A percentile compares a stretch with the other conserved stretches of the same genome.
These are phyloP conservation scores for Fusarium napiforme DNA, from an alignment of 2,329 filamentous ascomycete species.

Conservation along the genomic window DNA sequence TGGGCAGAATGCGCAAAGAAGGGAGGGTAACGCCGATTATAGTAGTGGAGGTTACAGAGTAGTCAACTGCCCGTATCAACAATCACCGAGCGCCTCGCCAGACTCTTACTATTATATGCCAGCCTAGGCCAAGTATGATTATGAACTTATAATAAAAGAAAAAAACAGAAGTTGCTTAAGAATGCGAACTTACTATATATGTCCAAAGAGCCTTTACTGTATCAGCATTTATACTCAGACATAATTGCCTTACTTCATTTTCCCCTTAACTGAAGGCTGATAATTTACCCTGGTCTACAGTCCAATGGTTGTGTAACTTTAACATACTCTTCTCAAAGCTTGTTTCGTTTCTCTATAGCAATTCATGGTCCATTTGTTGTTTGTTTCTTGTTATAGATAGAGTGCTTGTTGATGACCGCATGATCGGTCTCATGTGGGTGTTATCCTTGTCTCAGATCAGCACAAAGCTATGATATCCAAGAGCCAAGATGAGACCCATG, in stretches of 20 bases:
- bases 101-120: background rate
- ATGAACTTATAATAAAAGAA: background rate
- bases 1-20: background rate
- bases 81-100: background rate
- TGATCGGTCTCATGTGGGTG: slow-evolving; percentile 20
- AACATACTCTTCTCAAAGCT: background rate
- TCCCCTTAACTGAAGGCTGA: background rate
- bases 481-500: slow-evolving; percentile 18
- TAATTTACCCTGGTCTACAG: background rate
- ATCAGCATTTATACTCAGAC: background rate
- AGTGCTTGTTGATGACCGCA: slow-evolving; percentile 19
- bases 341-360: background rate
- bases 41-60: background rate
- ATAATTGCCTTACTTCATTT: background rate
- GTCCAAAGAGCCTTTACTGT: background rate
- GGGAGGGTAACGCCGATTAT: background rate
- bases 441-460: slow-evolving; percentile 33
- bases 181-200: background rate
- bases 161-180: background rate
- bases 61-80: background rate
- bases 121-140: background rate
- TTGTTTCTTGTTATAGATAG: background rate
- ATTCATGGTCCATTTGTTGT: background rate
- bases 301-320: background rate
- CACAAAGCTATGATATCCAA: slow-evolving; percentile 12